These are phyloP conservation scores for Achlya hypogyna DNA, from an alignment of 352 stramenopile genomes.

Conservation along the genomic window DNA sequence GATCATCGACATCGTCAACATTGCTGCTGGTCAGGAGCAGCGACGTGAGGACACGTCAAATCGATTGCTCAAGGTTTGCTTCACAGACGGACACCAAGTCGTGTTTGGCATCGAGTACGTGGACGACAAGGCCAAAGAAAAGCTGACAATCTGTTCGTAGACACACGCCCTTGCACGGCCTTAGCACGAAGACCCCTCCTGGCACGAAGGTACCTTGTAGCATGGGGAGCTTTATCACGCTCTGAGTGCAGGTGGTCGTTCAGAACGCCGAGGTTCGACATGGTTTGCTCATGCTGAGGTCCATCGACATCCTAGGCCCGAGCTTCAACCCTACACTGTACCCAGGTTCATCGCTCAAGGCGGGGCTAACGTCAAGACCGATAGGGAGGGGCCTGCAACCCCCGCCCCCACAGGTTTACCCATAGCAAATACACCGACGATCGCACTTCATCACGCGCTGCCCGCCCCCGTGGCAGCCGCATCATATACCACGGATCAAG, in stretches of 20 bases:
- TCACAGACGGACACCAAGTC: conserved; percentile 70
- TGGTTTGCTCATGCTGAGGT: conserved; percentile 56
- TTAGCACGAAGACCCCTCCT: conserved; percentile 42
- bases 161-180: conserved; percentile 27
- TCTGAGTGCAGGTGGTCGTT: conserved; percentile 34
- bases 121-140: not conserved
- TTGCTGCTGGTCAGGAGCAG: conserved; percentile 63
- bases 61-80: conserved; percentile 71
- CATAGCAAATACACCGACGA: too few species aligned
- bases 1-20: conserved; percentile 74
- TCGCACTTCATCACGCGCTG: too few species aligned
- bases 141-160: too few species aligned
- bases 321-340: conserved; percentile 17
- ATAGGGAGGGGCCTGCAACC: too few species aligned
- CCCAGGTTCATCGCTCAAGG: too few species aligned
- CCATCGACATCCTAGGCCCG: conserved; percentile 47
- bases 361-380: too few species aligned
- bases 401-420: too few species aligned
- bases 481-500: too few species aligned
- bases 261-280: conserved; percentile 60
- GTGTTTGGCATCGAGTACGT: conserved; percentile 67
- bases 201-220: conserved; percentile 44
- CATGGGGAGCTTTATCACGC: not conserved
- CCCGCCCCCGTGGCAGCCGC: too few species aligned
- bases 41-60: conserved; percentile 51